Evolutionary conservation across 257 asterid species (phyloP).

Genomic region (Ilex aquifolium): DNA sequence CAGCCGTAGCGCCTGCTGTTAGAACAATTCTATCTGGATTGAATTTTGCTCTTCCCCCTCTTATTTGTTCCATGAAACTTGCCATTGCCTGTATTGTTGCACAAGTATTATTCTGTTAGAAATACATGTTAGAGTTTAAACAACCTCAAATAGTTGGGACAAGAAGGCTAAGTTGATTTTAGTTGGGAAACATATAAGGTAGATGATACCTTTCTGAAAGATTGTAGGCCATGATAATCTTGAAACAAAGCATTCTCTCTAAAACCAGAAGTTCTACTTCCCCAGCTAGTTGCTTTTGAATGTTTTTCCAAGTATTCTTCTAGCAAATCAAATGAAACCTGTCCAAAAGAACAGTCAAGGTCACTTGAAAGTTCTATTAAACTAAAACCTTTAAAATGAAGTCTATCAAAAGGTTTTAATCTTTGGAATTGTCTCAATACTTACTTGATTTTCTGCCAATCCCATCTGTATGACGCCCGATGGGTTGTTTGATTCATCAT

Average conservation of each 20-base stretch:
- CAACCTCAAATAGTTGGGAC: no score
- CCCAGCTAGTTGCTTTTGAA: conserved; percentile 22
- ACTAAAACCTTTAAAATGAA: no score
- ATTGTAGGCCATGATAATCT: conserved; percentile 83
- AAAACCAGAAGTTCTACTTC: conserved; percentile 38
- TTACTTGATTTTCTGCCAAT: conserved; percentile 85
- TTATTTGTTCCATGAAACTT: conserved; percentile 74
- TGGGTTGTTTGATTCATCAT: conserved; percentile 50
- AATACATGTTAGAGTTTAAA: no score
- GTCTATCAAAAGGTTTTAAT: no score
- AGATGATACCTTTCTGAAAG: conserved; percentile 59
- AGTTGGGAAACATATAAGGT: no score
- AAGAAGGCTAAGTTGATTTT: no score
- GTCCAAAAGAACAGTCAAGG: background rate
- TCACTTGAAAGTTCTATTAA: background rate
- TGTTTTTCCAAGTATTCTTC: conserved; percentile 59
- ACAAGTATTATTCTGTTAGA: background rate
- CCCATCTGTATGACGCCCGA: conserved; percentile 93
- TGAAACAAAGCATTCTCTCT: conserved; percentile 88
- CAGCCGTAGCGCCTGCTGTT: conserved; percentile 94
- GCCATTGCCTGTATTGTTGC: conserved; percentile 65
- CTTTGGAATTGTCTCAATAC: background rate
- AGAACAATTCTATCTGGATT: conserved; percentile 73
- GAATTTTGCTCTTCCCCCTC: conserved; percentile 77
- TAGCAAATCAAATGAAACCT: conserved; percentile 86